phyloP scores from a whole-genome alignment of 768 basidiomycete species.

The Tulasnella sp. region DNA sequence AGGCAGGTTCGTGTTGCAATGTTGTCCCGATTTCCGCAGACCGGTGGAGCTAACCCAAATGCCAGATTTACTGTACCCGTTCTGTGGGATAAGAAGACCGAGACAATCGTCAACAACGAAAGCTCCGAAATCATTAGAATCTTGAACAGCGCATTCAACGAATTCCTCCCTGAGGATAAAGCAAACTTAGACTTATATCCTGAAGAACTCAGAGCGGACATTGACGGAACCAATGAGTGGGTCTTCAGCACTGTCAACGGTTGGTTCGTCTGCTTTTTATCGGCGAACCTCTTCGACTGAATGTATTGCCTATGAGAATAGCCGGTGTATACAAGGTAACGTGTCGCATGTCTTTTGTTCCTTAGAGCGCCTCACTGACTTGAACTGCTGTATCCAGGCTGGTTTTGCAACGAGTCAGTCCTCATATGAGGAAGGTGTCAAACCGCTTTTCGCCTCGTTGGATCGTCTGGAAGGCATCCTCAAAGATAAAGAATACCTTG shows the following conservation, averaged over 20 bases:
- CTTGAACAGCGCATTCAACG: conserved; percentile 84
- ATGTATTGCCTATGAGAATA: conserved; percentile 40
- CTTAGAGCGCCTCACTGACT: too few species aligned
- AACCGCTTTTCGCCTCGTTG: conserved; percentile 73
- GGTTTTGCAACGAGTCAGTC: conserved; percentile 83
- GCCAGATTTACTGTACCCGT: conserved; percentile 80
- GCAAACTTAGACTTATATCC: conserved; percentile 76
- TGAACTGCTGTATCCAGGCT: conserved; percentile 40
- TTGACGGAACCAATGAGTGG: conserved; percentile 84
- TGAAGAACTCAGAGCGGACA: conserved; percentile 65
- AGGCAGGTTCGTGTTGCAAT: conserved; percentile 57
- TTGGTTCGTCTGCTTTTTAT: conserved; percentile 45
- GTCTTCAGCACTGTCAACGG: conserved; percentile 86
- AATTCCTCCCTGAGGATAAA: conserved; percentile 65
- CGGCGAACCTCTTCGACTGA: not conserved
- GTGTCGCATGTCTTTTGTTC: too few species aligned
- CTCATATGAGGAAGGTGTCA: conserved; percentile 80
- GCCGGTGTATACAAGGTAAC: conserved; percentile 82
- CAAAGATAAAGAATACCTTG: conserved; percentile 76
- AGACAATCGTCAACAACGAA: conserved; percentile 95
- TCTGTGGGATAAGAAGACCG: conserved; percentile 88
- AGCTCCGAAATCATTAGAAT: conserved; percentile 94
- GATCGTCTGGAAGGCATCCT: conserved; percentile 81
- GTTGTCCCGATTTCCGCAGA: not conserved
- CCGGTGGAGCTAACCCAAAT: not conserved